Evolutionary conservation across 2,329 filamentous ascomycete genomes (phyloP).

Genomic region (Aspergillus pseudoterreus): DNA sequence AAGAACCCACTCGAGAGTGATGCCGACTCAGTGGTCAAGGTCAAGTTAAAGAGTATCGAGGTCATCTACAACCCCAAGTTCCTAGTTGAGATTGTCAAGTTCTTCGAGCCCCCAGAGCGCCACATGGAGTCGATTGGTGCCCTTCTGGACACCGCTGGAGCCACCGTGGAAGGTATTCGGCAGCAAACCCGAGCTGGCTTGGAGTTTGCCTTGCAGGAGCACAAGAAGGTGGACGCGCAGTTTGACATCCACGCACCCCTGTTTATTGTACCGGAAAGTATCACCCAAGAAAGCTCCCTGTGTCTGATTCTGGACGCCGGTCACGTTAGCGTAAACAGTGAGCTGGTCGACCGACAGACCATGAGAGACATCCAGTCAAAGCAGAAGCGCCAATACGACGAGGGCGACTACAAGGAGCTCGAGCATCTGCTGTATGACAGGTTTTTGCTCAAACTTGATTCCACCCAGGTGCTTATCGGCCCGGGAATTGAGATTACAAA

Average conservation of each 20-base stretch:
- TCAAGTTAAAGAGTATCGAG: conserved; percentile 92
- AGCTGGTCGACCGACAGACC: conserved; percentile 87
- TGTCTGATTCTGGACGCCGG: conserved; percentile 95
- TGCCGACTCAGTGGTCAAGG: conserved; percentile 83
- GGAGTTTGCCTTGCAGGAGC: conserved; percentile 93
- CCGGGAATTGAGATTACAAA: conserved; percentile 90
- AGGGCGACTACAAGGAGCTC: conserved; percentile 81
- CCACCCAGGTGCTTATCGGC: conserved; percentile 92
- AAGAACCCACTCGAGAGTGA: conserved; percentile 91
- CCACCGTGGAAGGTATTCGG: conserved; percentile 88
- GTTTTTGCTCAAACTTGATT: conserved; percentile 87
- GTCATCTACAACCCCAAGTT: conserved; percentile 97
- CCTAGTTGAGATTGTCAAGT: conserved; percentile 83
- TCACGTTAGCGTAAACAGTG: conserved; percentile 90
- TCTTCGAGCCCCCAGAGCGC: conserved; percentile 92
- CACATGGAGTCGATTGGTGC: conserved; percentile 99
- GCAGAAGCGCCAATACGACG: conserved; percentile 79
- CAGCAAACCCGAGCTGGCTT: conserved; percentile 94
- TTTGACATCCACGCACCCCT: conserved; percentile 92
- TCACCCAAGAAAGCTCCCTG: conserved; percentile 72
- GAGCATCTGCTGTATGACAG: conserved; percentile 97
- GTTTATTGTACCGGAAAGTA: conserved; percentile 93
- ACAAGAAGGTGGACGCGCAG: conserved; percentile 96
- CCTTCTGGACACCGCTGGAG: conserved; percentile 90
- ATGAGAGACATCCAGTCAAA: conserved; percentile 87